Evolutionary conservation across 371 early-diverging fungal species (phyloP), one percentile per base, ranked within the genome.

Genomic region (Cokeromyces recurvatus): DNA sequence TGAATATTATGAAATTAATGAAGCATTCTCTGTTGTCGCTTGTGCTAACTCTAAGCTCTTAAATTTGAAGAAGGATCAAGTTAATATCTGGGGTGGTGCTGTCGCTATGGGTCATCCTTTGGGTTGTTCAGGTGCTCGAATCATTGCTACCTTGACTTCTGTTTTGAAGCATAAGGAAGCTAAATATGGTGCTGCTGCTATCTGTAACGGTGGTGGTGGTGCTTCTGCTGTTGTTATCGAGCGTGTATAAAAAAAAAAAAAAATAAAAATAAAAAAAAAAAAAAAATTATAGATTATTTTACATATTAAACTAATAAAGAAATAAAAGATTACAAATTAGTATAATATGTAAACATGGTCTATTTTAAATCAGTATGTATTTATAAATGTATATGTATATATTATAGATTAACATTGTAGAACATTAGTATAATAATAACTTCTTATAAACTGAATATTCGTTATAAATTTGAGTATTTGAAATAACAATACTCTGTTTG

Each of bases 51-150:
- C 75, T 56, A 85, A 89, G 69, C 71, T 90, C 9, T 66, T 98
- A 47, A 79, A 74, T 27, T n/a, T 34, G 35, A 15, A 34, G 5
- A 34, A 34, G 35, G 35, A 34, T 34, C 9, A 34, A 15, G 35
- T 34, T 19, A 99, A 99, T 55, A 78, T 90, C 24, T 82, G 82
- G 68, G 99, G 99, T 53, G 99, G 99, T 40, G 96, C 98, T 38
- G 97, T 98, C 25, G 93, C 95, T 1, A 78, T 97, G 54, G 99
- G 99, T 8, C 99, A 99, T 74, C 99, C 99, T 41, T 80, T 99
- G 32, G 98, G 98, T 14, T 91, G 92, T 68, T 92, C 94, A 5
- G 99, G 99, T 38, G 92, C 95, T 29, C 76, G 99, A 56, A 89
- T 99, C 40, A 78, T 97, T 27, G 85, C 84, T 16, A 92, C 97